phyloP scores from a whole-genome alignment of 306 rosid species.

The Prunus mume region DNA sequence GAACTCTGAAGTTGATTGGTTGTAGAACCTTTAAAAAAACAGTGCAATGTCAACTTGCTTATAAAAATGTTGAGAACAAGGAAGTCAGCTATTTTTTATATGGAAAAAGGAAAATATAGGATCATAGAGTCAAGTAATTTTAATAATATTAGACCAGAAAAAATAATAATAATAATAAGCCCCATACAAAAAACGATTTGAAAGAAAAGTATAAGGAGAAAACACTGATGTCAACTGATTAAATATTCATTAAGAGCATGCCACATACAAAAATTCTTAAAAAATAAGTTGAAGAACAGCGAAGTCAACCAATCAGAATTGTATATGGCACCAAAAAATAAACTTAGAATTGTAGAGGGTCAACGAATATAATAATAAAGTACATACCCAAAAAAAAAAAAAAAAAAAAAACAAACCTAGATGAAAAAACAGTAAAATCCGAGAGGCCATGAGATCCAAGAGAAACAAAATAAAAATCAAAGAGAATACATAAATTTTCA shows the following conservation, averaged over 20 bases:
- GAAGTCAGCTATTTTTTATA: background rate
- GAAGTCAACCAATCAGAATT: background rate
- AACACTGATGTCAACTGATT: background rate
- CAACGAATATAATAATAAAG: background rate
- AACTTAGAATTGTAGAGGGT: background rate
- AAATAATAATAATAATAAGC: background rate
- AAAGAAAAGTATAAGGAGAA: background rate
- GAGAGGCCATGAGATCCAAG: too few species aligned
- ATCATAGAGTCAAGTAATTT: slow-evolving; percentile 4
- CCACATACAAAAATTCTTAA: background rate
- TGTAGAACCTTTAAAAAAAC: background rate
- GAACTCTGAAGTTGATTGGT: background rate
- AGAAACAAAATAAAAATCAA: too few species aligned
- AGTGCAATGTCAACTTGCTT: background rate
- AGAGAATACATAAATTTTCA: too few species aligned
- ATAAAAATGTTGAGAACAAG: background rate
- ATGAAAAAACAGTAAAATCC: too few species aligned
- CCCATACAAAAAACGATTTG: background rate
- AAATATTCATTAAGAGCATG: background rate
- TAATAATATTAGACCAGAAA: background rate
- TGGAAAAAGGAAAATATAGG: background rate
- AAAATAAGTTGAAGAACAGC: background rate
- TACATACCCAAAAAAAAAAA: background rate
- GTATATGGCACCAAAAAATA: background rate
- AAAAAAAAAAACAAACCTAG: too few species aligned